Evolutionary conservation across 2,329 filamentous ascomycete species (phyloP).

Genomic region (Fusarium fracticaudum): DNA sequence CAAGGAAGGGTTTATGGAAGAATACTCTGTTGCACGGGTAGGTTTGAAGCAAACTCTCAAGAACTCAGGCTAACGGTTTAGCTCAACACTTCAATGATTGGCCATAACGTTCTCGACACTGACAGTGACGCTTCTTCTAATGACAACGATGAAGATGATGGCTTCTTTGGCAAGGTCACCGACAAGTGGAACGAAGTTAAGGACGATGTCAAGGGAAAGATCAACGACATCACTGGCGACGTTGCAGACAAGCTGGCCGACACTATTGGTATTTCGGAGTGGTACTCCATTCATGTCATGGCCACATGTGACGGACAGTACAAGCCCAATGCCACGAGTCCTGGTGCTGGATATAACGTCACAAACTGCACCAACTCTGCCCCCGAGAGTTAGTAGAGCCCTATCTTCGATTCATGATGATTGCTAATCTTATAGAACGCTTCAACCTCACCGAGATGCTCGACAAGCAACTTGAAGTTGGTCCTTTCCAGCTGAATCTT

Average conservation of each 20-base stretch:
- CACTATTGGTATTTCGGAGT: conserved; percentile 59
- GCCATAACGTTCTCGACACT: conserved; percentile 46
- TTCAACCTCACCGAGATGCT: conserved; percentile 60
- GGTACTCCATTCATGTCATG: conserved; percentile 63
- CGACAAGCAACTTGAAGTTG: conserved; percentile 56
- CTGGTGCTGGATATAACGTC: conserved; percentile 52
- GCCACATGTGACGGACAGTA: conserved; percentile 58
- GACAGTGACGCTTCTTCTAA: conserved; percentile 39
- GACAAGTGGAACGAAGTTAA: conserved; percentile 46
- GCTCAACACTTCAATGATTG: conserved; percentile 53
- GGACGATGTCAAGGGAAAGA: conserved; percentile 48
- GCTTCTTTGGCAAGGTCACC: conserved; percentile 43
- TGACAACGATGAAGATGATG: conserved; percentile 39
- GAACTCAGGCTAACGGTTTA: conserved; percentile 22
- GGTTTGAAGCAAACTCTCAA: neutral
- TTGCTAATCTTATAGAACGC: conserved; percentile 41
- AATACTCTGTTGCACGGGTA: conserved; percentile 54
- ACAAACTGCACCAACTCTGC: conserved; percentile 56
- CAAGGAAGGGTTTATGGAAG: conserved; percentile 55
- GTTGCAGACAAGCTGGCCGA: conserved; percentile 53
- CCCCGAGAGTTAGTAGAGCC: conserved; percentile 49
- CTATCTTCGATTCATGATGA: neutral
- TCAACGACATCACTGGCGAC: conserved; percentile 53
- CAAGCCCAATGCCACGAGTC: conserved; percentile 53
- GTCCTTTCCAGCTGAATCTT: conserved; percentile 56